These are phyloP conservation scores for Pseudogymnoascus verrucosus DNA, from an alignment of 2,329 filamentous ascomycete species.

Conservation along the genomic window DNA sequence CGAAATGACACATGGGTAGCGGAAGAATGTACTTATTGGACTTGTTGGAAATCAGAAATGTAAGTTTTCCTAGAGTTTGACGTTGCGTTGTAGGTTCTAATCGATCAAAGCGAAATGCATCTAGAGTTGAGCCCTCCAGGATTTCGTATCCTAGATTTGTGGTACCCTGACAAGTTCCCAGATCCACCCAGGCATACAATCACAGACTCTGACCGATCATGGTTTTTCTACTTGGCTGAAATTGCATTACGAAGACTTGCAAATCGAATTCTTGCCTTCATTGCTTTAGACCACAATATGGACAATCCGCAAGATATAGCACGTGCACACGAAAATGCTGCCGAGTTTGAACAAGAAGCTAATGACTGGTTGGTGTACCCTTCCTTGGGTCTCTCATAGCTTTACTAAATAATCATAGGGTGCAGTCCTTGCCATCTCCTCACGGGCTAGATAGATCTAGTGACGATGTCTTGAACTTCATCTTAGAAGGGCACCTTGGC, in stretches of 20 bases:
- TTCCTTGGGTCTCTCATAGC: constrained; percentile 22
- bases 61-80: too few species aligned
- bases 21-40: constrained; percentile 44
- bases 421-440: too few species aligned
- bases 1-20: neutral
- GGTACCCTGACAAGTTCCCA: constrained; percentile 9
- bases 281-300: too few species aligned
- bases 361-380: constrained; percentile 1
- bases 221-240: constrained; percentile 47
- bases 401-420: too few species aligned
- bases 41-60: constrained; percentile 46
- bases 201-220: constrained; percentile 20
- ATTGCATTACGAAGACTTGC: too few species aligned
- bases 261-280: too few species aligned
- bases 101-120: too few species aligned
- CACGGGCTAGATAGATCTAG: too few species aligned
- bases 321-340: neutral
- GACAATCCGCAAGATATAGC: constrained; percentile 18
- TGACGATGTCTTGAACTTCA: too few species aligned
- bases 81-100: too few species aligned
- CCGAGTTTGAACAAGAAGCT: too few species aligned
- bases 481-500: constrained; percentile 34
- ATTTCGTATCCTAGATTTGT: constrained; percentile 7
- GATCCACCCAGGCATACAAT: neutral
- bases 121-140: constrained; percentile 20